Evolutionary conservation across 345 rosid genomes (phyloP), one percentile per base, ranked within the genome.

Genomic region (Odontarrhena argentea): DNA sequence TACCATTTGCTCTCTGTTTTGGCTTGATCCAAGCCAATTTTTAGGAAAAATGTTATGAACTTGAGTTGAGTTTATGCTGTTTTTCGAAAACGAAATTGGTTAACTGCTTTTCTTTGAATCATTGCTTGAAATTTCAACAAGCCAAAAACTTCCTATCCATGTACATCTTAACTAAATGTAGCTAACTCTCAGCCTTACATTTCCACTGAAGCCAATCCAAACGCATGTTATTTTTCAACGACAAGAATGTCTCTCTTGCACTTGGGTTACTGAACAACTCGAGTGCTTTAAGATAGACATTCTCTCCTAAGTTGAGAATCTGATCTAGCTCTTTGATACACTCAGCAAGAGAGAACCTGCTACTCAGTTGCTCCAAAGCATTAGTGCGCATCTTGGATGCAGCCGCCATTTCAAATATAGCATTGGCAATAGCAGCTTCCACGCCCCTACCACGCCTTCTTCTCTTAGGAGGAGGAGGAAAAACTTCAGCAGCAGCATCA

Each of bases 231-330:
- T 60, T 37, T 67, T 79, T 81, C 34, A 81, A 81, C 22, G 86
- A 80, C 78, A 81, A 71, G 71, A 83, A 85, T 2, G 76, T 75
- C 71, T 87, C 87, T 55, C 89, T 83, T 13, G 84, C 83, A 57
- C 10, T 76, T 7, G 76, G 70, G 34, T 65, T 73, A 61, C 80
- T 70, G 66, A 85, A 85, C 35, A 83, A 57, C 52, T 81, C 81
- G 11, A 87, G 71, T 22, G 93, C 83, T 9, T 80, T 81, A 49
- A 76, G 74, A 76, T 80, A 85, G 6, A 83, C 74, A 14, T 74
- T 72, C 63, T 80, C 76, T 7, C 77, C 69, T 26, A 84, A 18
- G 3, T 77, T 76, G 25, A 71, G 63, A 53, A 81, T 61, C 48
- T 42, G 58, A 50, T 81, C 78, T 71, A 80, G 59, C 57, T 83